A percentile compares a stretch with the other conserved stretches of the same genome.
These are phyloP conservation scores for Aegilops longissima DNA, from an alignment of 176 grass and related monocot species.

Conservation along the genomic window DNA sequence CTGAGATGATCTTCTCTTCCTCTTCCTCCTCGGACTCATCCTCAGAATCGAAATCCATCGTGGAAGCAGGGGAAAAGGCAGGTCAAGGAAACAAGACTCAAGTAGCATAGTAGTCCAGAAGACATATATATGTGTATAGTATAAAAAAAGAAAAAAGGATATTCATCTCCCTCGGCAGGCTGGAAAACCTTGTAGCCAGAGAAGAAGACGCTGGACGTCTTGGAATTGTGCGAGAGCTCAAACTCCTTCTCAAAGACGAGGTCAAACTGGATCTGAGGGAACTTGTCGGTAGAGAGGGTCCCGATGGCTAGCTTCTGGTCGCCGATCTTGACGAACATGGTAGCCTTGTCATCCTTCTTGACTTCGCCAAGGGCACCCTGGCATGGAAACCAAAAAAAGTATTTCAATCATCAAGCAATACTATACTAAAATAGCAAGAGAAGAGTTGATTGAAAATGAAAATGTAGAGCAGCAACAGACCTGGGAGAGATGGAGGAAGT, in stretches of 20 bases:
- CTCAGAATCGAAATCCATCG: slow-evolving; percentile 45
- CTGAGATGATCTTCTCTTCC: not conserved
- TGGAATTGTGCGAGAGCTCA: slow-evolving; percentile 84
- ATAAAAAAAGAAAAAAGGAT: slow-evolving; percentile 29
- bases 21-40: not conserved
- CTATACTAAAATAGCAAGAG: too few relatives aligned
- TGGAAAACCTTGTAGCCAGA: slow-evolving; percentile 69
- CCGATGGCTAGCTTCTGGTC: slow-evolving; percentile 68
- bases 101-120: not conserved
- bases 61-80: not conserved
- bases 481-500: slow-evolving; percentile 83
- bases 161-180: slow-evolving; percentile 41
- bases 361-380: slow-evolving; percentile 68
- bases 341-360: slow-evolving; percentile 59
- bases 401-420: too few relatives aligned
- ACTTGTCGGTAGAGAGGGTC: slow-evolving; percentile 58
- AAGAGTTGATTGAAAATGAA: not conserved
- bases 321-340: slow-evolving; percentile 57
- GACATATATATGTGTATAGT: too few relatives aligned
- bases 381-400: not conserved
- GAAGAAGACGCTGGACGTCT: slow-evolving; percentile 67
- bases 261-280: slow-evolving; percentile 71
- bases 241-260: slow-evolving; percentile 90
- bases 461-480: slow-evolving; percentile 27
- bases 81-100: slow-evolving; percentile 32